A percentile compares a stretch with the other conserved stretches of the same genome.
phyloP scores from a whole-genome alignment of 495 filamentous ascomycete species.

The Xylaria longipes region DNA sequence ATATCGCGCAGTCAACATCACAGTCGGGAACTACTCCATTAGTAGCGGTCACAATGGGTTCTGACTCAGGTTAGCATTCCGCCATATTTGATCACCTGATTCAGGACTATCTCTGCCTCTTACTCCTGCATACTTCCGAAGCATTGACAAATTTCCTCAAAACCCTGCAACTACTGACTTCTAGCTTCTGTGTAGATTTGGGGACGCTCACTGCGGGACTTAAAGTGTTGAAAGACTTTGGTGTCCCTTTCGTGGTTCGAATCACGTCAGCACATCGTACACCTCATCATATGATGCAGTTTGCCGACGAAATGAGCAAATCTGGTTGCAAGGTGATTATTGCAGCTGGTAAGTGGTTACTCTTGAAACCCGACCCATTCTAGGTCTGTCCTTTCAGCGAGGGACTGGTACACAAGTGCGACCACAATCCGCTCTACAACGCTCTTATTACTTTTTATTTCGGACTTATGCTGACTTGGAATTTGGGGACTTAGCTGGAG shows the following conservation, averaged over 20 bases:
- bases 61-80: constrained; percentile 64
- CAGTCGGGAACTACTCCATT: constrained; percentile 55
- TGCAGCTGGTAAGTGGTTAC: constrained; percentile 63
- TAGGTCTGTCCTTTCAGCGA: background rate
- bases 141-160: background rate
- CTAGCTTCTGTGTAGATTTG: constrained; percentile 60
- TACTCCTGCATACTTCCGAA: background rate
- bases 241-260: constrained; percentile 74
- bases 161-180: background rate
- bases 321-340: constrained; percentile 88
- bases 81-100: background rate
- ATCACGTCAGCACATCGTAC: constrained; percentile 97
- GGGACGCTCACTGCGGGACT: constrained; percentile 77
- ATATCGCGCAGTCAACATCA: constrained; percentile 22
- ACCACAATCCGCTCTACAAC: background rate
- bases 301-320: constrained; percentile 70
- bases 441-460: background rate
- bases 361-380: background rate
- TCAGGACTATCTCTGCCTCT: background rate
- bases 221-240: constrained; percentile 75
- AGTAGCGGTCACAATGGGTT: constrained; percentile 92
- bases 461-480: constrained; percentile 1
- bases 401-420: background rate
- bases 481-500: constrained; percentile 21
- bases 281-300: constrained; percentile 79